phyloP scores from a whole-genome alignment of 768 basidiomycete species.

The Phlebiopsis gigantea region DNA sequence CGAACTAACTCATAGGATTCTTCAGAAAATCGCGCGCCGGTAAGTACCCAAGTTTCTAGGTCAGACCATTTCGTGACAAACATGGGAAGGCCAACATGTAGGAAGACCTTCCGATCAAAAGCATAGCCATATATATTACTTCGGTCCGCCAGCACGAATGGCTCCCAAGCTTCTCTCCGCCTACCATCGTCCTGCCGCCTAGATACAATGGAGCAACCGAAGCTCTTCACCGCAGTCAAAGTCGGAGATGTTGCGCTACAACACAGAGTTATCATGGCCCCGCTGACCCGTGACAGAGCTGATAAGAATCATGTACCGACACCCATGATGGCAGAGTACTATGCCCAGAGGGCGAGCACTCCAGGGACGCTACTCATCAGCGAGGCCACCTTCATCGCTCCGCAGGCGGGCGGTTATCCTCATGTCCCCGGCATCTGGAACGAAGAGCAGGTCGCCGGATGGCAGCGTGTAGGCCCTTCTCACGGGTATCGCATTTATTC shows the following conservation, averaged over 20 bases:
- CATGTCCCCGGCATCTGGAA: slow-evolving; percentile 62
- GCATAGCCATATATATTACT: too few species aligned
- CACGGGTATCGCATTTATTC: background rate
- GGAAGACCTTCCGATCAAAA: too few species aligned
- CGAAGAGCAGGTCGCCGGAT: slow-evolving; percentile 45
- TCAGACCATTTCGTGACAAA: too few species aligned
- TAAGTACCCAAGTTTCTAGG: too few species aligned
- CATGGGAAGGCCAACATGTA: too few species aligned
- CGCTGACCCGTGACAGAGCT: slow-evolving; percentile 40
- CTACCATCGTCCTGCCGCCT: too few species aligned
- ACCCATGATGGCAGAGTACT: slow-evolving; percentile 34
- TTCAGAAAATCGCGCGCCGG: too few species aligned
- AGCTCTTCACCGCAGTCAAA: slow-evolving; percentile 39
- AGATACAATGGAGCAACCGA: slow-evolving; percentile 3
- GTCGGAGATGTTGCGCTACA: slow-evolving; percentile 36
- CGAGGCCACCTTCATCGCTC: slow-evolving; percentile 51
- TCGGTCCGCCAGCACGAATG: too few species aligned
- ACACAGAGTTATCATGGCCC: slow-evolving; percentile 48
- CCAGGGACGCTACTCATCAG: slow-evolving; percentile 53
- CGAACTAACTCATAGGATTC: too few species aligned
- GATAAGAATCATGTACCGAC: slow-evolving; percentile 26
- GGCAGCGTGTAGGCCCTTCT: slow-evolving; percentile 38
- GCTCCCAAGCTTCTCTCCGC: too few species aligned
- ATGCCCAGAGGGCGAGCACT: slow-evolving; percentile 38
- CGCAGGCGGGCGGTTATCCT: slow-evolving; percentile 41